Percentiles rank a stretch among this genome's conserved stretches.
phyloP scores from a whole-genome alignment of 1,284 basidiomycete genomes.

The Ustilago sp. region DNA sequence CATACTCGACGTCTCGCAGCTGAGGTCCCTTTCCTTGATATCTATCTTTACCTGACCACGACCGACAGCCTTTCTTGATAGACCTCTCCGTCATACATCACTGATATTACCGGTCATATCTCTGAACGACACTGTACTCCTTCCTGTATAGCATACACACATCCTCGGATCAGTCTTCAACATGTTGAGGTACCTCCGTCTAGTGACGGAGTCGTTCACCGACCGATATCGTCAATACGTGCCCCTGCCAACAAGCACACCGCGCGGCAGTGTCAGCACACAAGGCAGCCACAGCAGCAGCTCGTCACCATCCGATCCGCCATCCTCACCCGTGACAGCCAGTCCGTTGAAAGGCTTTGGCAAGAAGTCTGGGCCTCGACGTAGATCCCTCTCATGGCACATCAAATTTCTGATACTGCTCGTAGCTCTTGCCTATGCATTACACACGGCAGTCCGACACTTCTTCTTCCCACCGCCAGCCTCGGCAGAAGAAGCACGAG shows the following conservation, averaged over 20 bases:
- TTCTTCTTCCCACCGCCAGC: conserved; percentile 17
- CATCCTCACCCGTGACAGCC: not conserved
- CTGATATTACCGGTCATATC: not conserved
- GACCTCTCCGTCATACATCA: not conserved
- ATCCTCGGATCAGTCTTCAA: not conserved
- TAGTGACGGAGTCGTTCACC: conserved; percentile 27
- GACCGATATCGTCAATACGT: conserved; percentile 30
- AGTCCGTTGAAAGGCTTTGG: not conserved
- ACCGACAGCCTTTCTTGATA: not conserved
- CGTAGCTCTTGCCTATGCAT: conserved; percentile 10
- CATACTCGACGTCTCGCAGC: not conserved
- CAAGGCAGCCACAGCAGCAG: conserved; percentile 7
- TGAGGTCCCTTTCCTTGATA: not conserved
- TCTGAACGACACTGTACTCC: not conserved
- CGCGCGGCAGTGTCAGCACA: conserved; percentile 28
- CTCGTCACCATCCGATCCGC: not conserved
- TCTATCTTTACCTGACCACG: no score
- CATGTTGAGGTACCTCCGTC: conserved; percentile 32
- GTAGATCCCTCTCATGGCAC: conserved; percentile 19
- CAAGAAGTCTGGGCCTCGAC: conserved; percentile 12
- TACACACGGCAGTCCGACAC: conserved; percentile 2
- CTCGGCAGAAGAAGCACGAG: conserved; percentile 14
- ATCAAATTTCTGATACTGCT: conserved; percentile 12
- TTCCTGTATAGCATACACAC: not conserved
- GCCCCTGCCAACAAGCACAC: conserved; percentile 25